These are phyloP conservation scores for Calocybe gangraenosa DNA, from an alignment of 768 basidiomycete species.

Conservation along the genomic window DNA sequence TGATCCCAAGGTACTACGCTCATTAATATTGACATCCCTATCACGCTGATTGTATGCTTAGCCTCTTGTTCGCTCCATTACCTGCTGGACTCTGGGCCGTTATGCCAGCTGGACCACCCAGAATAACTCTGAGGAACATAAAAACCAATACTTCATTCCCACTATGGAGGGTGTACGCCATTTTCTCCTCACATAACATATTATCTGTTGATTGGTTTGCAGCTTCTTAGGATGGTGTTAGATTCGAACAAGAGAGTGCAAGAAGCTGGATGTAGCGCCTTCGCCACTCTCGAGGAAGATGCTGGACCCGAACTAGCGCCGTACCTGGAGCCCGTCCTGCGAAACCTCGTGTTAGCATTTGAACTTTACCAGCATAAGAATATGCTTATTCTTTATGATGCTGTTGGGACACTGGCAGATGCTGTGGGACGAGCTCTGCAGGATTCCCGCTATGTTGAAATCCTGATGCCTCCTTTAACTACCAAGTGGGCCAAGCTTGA, in stretches of 20 bases:
- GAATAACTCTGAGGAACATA: constrained; percentile 80
- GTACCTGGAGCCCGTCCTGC: constrained; percentile 91
- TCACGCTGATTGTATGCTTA: constrained; percentile 25
- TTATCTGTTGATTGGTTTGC: constrained; percentile 8
- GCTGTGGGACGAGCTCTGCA: constrained; percentile 88
- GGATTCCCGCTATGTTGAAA: constrained; percentile 85
- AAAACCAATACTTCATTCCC: constrained; percentile 87
- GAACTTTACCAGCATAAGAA: constrained; percentile 99
- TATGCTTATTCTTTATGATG: constrained; percentile 96
- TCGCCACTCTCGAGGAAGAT: constrained; percentile 97
- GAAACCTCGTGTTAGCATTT: constrained; percentile 94
- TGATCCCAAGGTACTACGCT: constrained; percentile 73
- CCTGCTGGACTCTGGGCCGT: constrained; percentile 98
- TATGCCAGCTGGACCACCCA: constrained; percentile 98
- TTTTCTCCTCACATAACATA: constrained; percentile 1
- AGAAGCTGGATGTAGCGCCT: constrained; percentile 98
- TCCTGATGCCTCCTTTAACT: constrained; percentile 93
- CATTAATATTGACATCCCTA: constrained; percentile 7
- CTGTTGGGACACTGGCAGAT: constrained; percentile 97
- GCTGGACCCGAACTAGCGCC: constrained; percentile 87
- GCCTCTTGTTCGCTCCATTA: constrained; percentile 97
- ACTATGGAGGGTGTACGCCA: constrained; percentile 81
- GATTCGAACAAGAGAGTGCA: constrained; percentile 99
- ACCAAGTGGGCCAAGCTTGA: constrained; percentile 85
- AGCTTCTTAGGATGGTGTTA: constrained; percentile 96